Conservation (phyloP, 257 asterid species). For the Asclepias syriaca region DNA sequence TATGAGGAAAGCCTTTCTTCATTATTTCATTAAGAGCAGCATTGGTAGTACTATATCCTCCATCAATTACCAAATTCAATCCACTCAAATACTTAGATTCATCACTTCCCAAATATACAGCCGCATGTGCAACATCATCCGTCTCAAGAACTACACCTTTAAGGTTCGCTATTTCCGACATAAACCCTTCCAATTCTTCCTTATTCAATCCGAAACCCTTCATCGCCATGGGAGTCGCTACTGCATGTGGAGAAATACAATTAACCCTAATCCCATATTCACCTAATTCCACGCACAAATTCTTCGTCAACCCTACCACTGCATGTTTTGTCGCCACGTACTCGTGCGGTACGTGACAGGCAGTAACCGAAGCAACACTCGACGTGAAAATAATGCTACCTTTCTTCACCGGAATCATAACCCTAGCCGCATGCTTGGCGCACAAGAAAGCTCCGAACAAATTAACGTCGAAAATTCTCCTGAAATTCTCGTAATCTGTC, state of each 20-base stretch:
- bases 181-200: slow-evolving; percentile 13
- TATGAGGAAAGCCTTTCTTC: too few relatives aligned
- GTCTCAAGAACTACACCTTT: slow-evolving; percentile 19
- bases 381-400: slow-evolving; percentile 27
- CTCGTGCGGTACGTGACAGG: slow-evolving; percentile 4
- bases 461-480: slow-evolving; percentile 21
- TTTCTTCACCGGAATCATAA: slow-evolving; percentile 26
- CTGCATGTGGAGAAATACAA: slow-evolving; percentile 22
- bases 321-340: slow-evolving; percentile 22
- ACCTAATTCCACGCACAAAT: slow-evolving; percentile 25
- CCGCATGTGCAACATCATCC: slow-evolving; percentile 21
- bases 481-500: slow-evolving; percentile 8
- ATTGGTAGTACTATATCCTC: slow-evolving; percentile 11
- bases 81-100: slow-evolving; percentile 28
- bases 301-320: slow-evolving; percentile 21
- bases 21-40: too few relatives aligned
- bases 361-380: slow-evolving; percentile 8
- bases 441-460: slow-evolving; percentile 25
- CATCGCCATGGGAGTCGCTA: slow-evolving; percentile 24
- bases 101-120: slow-evolving; percentile 21
- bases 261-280: slow-evolving; percentile 25
- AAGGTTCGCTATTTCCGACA: slow-evolving; percentile 20
- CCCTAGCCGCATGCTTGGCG: slow-evolving; percentile 29
- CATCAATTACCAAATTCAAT: slow-evolving; percentile 23
- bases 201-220: not conserved